Conservation (phyloP, 352 stramenopile species). For the Phytophthora sansomeana region DNA sequence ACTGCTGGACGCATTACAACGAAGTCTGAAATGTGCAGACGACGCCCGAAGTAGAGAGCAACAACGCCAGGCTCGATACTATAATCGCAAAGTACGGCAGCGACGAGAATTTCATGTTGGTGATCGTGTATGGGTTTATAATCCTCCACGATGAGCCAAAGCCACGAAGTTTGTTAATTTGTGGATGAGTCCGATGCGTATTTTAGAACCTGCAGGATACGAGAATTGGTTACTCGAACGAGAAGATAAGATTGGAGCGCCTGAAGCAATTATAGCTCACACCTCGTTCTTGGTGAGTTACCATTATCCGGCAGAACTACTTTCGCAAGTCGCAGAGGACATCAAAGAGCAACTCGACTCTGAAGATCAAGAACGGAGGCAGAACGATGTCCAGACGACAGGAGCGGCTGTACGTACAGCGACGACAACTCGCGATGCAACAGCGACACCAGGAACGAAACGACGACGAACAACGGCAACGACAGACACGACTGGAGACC, state of each 20-base stretch:
- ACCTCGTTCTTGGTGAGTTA: conserved; percentile 11
- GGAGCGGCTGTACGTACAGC: background rate
- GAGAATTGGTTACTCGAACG: conserved; percentile 3
- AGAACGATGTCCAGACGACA: background rate
- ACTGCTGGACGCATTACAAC: no score
- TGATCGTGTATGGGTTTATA: conserved; percentile 2
- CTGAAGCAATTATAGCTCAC: conserved; percentile 6
- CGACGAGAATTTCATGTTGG: background rate
- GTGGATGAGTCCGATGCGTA: conserved; percentile 1
- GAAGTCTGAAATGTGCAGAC: no score
- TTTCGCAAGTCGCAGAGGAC: background rate
- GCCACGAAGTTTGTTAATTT: conserved; percentile 2
- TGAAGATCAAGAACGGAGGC: background rate
- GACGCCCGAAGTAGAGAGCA: no score
- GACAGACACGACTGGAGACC: background rate
- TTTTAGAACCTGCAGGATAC: background rate
- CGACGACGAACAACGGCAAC: no score
- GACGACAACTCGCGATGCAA: background rate
- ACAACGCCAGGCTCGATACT: no score
- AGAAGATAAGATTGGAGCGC: background rate
- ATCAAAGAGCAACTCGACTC: background rate
- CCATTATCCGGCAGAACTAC: background rate
- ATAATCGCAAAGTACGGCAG: background rate
- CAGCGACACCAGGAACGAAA: background rate
- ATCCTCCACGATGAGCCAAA: background rate